Conservation (phyloP, 345 rosid species). For the Gossypium anomalum region DNA sequence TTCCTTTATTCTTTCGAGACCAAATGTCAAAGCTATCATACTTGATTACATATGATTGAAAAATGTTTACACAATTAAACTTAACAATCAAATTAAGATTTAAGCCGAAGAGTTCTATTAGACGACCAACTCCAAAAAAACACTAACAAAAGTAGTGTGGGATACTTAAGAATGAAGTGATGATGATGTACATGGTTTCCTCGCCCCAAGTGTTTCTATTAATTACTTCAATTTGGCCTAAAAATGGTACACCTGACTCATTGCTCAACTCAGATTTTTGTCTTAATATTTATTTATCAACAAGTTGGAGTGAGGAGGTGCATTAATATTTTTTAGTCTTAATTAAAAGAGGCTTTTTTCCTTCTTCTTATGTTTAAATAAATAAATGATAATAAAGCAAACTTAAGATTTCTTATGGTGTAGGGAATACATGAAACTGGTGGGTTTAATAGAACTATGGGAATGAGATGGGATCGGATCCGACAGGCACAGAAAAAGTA, state of each 20-base stretch:
- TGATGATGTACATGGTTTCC: not conserved
- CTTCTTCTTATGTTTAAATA: not conserved
- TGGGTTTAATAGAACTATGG: too few relatives aligned
- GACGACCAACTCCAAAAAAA: too few relatives aligned
- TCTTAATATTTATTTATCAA: not conserved
- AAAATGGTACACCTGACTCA: not conserved
- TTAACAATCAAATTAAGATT: too few relatives aligned
- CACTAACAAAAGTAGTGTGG: too few relatives aligned
- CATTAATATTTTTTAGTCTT: not conserved
- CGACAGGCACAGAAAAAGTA: too few relatives aligned
- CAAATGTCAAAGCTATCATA: not conserved
- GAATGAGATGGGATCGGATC: too few relatives aligned
- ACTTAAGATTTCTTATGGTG: not conserved
- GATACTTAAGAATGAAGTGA: not conserved
- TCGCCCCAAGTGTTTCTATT: not conserved
- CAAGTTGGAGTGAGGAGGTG: not conserved
- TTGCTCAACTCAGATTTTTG: not conserved
- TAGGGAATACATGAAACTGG: conserved; percentile 6
- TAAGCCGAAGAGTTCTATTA: too few relatives aligned
- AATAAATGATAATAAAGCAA: not conserved
- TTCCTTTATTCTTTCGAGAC: not conserved
- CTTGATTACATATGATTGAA: not conserved
- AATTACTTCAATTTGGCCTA: not conserved
- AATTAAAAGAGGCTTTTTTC: not conserved
- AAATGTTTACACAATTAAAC: not conserved